A percentile compares a stretch with the other conserved stretches of the same genome.
phyloP scores from a whole-genome alignment of 768 basidiomycete genomes.

The Lentinus tigrinus region DNA sequence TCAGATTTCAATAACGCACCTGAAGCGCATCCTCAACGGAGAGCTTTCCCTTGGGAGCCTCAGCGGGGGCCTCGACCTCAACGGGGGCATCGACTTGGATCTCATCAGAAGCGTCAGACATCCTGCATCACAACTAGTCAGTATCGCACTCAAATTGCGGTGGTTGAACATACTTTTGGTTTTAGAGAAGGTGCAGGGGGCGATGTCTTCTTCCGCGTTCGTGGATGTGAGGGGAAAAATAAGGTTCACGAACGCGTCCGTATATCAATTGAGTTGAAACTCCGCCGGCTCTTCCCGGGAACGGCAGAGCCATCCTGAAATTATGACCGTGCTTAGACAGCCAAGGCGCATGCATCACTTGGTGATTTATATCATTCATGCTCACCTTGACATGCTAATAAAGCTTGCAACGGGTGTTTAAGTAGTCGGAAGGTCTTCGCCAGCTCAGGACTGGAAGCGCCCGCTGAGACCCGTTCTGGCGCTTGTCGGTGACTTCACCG shows the following conservation, averaged over 20 bases:
- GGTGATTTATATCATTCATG: no score
- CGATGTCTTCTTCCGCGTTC: slow-evolving; percentile 94
- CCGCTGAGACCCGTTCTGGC: no score
- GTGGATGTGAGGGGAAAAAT: slow-evolving; percentile 80
- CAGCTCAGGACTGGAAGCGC: no score
- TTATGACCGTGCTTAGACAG: neutral
- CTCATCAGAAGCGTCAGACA: slow-evolving; percentile 99
- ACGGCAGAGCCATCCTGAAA: neutral
- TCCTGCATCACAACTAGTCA: slow-evolving; percentile 39
- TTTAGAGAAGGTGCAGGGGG: slow-evolving; percentile 15
- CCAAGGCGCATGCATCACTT: neutral
- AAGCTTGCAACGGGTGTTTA: no score
- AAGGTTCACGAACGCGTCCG: slow-evolving; percentile 41
- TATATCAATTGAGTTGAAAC: slow-evolving; percentile 38
- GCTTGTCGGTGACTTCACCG: neutral
- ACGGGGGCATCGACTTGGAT: slow-evolving; percentile 67
- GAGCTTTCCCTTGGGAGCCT: slow-evolving; percentile 94
- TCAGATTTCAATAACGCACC: slow-evolving; percentile 38
- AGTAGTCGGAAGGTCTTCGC: no score
- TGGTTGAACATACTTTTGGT: slow-evolving; percentile 24
- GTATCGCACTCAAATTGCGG: neutral
- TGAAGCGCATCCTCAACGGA: slow-evolving; percentile 94
- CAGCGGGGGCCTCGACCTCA: slow-evolving; percentile 80
- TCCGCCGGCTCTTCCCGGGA: slow-evolving; percentile 54
- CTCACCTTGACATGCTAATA: no score